Evolutionary conservation across 805 yeast species (phyloP), one percentile per base, ranked within the genome.

Genomic region (Priceomyces castillae): DNA sequence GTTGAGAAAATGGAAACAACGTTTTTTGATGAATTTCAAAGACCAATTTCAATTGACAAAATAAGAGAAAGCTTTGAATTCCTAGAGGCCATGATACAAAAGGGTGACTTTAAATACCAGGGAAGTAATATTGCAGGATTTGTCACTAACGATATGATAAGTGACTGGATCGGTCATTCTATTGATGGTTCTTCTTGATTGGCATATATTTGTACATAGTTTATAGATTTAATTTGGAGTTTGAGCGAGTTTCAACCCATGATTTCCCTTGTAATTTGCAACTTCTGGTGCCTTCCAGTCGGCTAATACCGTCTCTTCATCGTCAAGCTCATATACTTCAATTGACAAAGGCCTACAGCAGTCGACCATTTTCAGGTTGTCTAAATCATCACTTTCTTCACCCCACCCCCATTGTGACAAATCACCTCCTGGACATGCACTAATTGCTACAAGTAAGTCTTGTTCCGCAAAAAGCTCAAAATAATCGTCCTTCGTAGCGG

Each of bases 341-440:
- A 80, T 76, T 1, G 77, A 82, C 46, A 82, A 65, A 3, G 85
- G 84, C 53, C 86, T 65, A 53, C 87, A 81, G 53, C 81, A 76
- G 42, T 74, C 79, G 28, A 74, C 68, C 85, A 81, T 81, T 47
- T 76, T 78, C 33, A 65, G 73, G 15, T 58, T 61, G 9, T 65
- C 71, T 22, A 65, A 67, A 19, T 69, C 71, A 16, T 64, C 73
- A 31, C 65, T 72, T 42, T 74, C 73, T 57, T 79, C 84, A 43
- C 86, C 86, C 87, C 87, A 82, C 37, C 80, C 85, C 86, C 86
- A 82, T 40, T 71, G 67, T 22, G 82, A 77, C 46, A 81, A 64
- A 58, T 81, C 86, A 22, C 87, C 87, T 39, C 86, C 87, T 3
- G 86, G 86, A 58, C 86, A 82, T 7, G 86, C 81, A 43, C 80